These are phyloP conservation scores for Mollisiaceae sp. DNA, from an alignment of 2,329 filamentous ascomycete species.

Conservation along the genomic window DNA sequence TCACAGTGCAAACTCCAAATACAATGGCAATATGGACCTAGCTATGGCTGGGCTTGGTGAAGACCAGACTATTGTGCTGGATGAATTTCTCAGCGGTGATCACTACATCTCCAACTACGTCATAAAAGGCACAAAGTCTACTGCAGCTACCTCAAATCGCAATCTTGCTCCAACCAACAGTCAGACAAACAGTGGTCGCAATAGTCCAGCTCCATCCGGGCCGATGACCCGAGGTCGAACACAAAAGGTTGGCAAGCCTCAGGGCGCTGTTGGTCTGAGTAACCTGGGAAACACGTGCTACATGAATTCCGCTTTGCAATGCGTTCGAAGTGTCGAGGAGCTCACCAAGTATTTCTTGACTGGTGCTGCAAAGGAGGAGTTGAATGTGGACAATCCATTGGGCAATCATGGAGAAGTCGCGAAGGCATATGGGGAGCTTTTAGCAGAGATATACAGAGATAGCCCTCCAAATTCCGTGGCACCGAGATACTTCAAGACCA, in stretches of 20 bases:
- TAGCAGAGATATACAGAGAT: slow-evolving; percentile 80
- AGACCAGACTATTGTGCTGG: slow-evolving; percentile 80
- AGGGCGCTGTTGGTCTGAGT: slow-evolving; percentile 80
- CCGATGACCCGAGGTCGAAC: slow-evolving; percentile 73
- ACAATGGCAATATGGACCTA: slow-evolving; percentile 75
- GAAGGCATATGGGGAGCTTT: slow-evolving; percentile 76
- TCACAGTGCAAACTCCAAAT: slow-evolving; percentile 73
- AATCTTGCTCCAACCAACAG: slow-evolving; percentile 42
- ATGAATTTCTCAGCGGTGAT: slow-evolving; percentile 71
- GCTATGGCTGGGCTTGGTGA: slow-evolving; percentile 70
- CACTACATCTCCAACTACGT: slow-evolving; percentile 60
- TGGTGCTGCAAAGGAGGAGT: slow-evolving; percentile 74
- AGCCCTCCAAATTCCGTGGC: slow-evolving; percentile 69
- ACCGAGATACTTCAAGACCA: slow-evolving; percentile 81
- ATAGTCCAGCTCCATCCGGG: slow-evolving; percentile 66
- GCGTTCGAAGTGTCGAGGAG: slow-evolving; percentile 91
- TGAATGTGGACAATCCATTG: slow-evolving; percentile 85
- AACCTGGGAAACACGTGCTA: slow-evolving; percentile 99
- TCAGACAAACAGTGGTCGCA: slow-evolving; percentile 66
- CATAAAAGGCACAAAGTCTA: slow-evolving; percentile 30
- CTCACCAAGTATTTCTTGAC: slow-evolving; percentile 88
- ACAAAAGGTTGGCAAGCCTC: slow-evolving; percentile 69
- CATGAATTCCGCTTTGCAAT: slow-evolving; percentile 98
- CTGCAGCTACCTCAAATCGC: slow-evolving; percentile 27
- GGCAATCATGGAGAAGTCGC: slow-evolving; percentile 87